These are phyloP conservation scores for Salix exigua DNA, from an alignment of 345 rosid species.

Conservation along the genomic window DNA sequence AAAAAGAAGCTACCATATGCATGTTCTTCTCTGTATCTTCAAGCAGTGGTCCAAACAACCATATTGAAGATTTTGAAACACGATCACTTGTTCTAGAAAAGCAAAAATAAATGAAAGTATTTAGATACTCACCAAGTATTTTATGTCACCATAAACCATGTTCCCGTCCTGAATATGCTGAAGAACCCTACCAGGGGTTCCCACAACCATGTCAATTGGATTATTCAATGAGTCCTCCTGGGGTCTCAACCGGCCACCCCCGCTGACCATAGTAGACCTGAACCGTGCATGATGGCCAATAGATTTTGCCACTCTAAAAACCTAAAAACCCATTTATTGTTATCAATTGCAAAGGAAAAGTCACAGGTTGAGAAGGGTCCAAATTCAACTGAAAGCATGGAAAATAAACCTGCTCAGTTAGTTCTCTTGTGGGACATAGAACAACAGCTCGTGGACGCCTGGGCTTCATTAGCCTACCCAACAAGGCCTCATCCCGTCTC, in stretches of 20 bases:
- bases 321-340: slow-evolving; percentile 38
- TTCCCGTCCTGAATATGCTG: slow-evolving; percentile 89
- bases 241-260: slow-evolving; percentile 81
- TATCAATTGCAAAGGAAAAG: slow-evolving; percentile 5
- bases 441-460: slow-evolving; percentile 91
- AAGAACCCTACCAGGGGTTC: slow-evolving; percentile 95
- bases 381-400: background rate
- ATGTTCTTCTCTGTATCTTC: background rate
- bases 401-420: slow-evolving; percentile 78
- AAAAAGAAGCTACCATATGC: background rate
- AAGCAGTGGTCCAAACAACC: background rate
- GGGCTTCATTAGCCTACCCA: slow-evolving; percentile 70
- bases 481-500: slow-evolving; percentile 68
- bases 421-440: slow-evolving; percentile 89
- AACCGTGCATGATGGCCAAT: slow-evolving; percentile 90
- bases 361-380: background rate
- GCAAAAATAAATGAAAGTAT: too few relatives aligned
- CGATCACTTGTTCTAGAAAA: background rate
- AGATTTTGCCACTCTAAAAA: slow-evolving; percentile 85
- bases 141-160: slow-evolving; percentile 93
- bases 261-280: slow-evolving; percentile 85
- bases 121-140: slow-evolving; percentile 49
- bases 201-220: slow-evolving; percentile 90
- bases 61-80: background rate
- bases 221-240: slow-evolving; percentile 80